Evolutionary conservation across 2,329 filamentous ascomycete species (phyloP).

Genomic region (Rutstroemia sydowiana): DNA sequence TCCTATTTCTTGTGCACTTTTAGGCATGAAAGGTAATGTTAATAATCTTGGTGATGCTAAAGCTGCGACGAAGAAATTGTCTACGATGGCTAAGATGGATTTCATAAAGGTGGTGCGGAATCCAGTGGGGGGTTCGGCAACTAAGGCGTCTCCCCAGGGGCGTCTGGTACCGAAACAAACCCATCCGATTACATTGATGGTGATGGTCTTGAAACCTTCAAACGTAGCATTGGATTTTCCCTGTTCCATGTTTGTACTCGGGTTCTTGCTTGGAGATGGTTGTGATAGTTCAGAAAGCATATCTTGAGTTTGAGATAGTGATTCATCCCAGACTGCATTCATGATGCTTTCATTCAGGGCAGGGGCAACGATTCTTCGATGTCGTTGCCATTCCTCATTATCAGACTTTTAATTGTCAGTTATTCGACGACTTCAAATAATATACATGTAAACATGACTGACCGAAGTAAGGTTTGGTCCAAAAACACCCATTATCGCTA

Average conservation of each 20-base stretch:
- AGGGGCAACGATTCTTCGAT: not conserved
- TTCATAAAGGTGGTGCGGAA: not conserved
- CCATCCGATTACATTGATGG: not conserved
- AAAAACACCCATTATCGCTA: not conserved
- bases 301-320: not conserved
- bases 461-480: conserved; percentile 1
- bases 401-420: not conserved
- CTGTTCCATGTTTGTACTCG: not conserved
- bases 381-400: not conserved
- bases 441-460: not conserved
- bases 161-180: too few relatives aligned
- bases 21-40: not conserved
- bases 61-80: not conserved
- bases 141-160: too few relatives aligned
- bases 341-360: conserved; percentile 1
- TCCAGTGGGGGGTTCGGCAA: too few relatives aligned
- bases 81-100: not conserved
- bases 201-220: not conserved
- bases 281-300: not conserved
- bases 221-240: not conserved
- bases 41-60: not conserved
- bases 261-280: not conserved
- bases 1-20: not conserved
- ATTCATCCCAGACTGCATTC: not conserved
- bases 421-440: not conserved